Base-by-base conservation (phyloP, 2,329 filamentous ascomycete genomes). In the Verticillium albo-atrum region DNA sequence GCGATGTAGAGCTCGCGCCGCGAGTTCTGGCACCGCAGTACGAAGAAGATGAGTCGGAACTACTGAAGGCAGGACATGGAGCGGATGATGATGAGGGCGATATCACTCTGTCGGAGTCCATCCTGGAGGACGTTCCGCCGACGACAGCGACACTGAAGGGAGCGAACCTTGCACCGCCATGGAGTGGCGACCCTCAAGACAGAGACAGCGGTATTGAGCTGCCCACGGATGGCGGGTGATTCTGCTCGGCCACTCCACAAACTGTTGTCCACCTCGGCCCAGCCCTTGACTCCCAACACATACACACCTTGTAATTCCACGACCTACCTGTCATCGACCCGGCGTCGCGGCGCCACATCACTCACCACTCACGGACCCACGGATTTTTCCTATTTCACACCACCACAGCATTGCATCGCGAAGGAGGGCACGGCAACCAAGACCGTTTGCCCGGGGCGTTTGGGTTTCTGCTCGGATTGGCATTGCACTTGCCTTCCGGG, bases 1-100 rank as follows among this genome's bases (percentile, higher is more conserved):
- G 87, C 64, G 94, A 98, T 68, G 82, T 96, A 34, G 85, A 90
- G 67, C 77, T 97, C 3, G 92, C 92, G 14, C 92, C 92, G 0
- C 84, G 92, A 25, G 89, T 97, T 1, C 79, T 97, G 3, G 80
- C 83, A 10, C 78, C 81, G 1, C 80, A 83, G 0, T 90, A 94
- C 63, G 89, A 93, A 54, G 75, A 86, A 5, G 77, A 82, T 12
- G 72, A 72, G 23, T 71, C 69, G 7, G 71, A 70, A n/a, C 60
- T 62, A 20, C 37, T 42, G 6, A 30, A 53, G 25, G 12, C 27
- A 6, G 51, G 51, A 17, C 17, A 27, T 14, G 27, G 12, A 23
- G 62, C 62, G n/a, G 64, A 58, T 51, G 61, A 62, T 35, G 64
- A 69, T 51, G 64, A 69, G 51, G 63, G 67, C 53, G 65, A 61